Evolutionary conservation across 2,329 filamentous ascomycete species (phyloP), one percentile per base, ranked within the genome.

Genomic region (Sphaceloma murrayae): DNA sequence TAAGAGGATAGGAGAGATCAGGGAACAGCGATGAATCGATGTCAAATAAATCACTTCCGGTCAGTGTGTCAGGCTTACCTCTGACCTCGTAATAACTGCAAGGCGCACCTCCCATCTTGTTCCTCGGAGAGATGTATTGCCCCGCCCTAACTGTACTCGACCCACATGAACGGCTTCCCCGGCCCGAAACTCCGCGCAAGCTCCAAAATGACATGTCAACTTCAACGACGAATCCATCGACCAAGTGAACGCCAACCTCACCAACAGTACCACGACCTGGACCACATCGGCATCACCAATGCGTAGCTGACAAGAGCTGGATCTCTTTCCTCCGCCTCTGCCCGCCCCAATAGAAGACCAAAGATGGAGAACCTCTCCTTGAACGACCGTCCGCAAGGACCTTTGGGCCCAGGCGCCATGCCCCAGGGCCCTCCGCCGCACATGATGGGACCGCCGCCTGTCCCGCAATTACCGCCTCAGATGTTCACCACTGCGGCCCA

Each of bases 401-500:
- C 27, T 5, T 19, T 34, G 11, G 30, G 29, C 5, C 40, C 56
- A 34, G 54, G 53, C 38, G 22, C 36, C 6, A 6, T 30, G n/a
- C 52, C 49, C 8, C 46, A 43, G 40, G 34, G 46, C 30, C 45
- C 51, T 42, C 47, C 52, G 29, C 53, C 46, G 29, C 49, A 45
- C 38, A 51, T 55, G 51, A 18, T 49, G 31, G 46, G 48, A 11
- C 53, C 56, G 18, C 64, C 65, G 26, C 60, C 61, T 34, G 62
- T 68, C 4, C 74, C 77, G 51, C 82, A 85, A 64, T 69, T 89
- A 29, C 85, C 85, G 10, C 88, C 88, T 48, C 89, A 98, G 70
- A 95, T 96, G 82, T 98, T 98, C 68, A 94, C 91, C 13, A 98
- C 91, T 22, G 91, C 91, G 22, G 88, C 91, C 45, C 91, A 96